Evolutionary conservation across 805 yeast species (phyloP).

Genomic region (Saturnispora halmiae): DNA sequence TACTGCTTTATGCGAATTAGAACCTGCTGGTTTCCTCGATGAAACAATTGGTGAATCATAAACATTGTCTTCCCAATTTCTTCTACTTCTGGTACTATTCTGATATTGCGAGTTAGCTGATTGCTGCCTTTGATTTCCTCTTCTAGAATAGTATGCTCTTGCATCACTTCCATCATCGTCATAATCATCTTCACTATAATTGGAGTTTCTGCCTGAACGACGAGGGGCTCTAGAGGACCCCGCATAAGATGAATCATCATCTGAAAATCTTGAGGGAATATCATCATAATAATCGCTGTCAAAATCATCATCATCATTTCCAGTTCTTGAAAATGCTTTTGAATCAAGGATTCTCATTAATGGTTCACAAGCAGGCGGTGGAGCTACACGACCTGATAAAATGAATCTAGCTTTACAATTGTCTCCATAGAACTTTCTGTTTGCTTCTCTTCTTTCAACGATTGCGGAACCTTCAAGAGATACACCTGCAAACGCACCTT

Average conservation of each 20-base stretch:
- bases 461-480: constrained; percentile 94
- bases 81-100: not conserved
- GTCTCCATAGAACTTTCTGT: constrained; percentile 86
- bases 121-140: constrained; percentile 4
- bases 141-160: constrained; percentile 14
- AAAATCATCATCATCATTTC: constrained; percentile 30
- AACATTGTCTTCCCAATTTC: constrained; percentile 78
- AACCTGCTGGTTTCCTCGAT: constrained; percentile 27
- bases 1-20: constrained; percentile 61
- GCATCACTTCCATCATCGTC: constrained; percentile 26
- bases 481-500: constrained; percentile 95
- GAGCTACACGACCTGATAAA: constrained; percentile 77
- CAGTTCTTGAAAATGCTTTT: constrained; percentile 57
- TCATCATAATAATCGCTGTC: constrained; percentile 69
- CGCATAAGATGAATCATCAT: constrained; percentile 39
- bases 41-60: constrained; percentile 39
- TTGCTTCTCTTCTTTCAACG: constrained; percentile 95
- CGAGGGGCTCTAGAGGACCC: constrained; percentile 14
- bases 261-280: constrained; percentile 59
- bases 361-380: constrained; percentile 87
- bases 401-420: constrained; percentile 82
- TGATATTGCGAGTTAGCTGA: not conserved
- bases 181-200: constrained; percentile 23
- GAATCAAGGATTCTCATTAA: constrained; percentile 79
- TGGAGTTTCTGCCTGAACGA: constrained; percentile 13